Evolutionary conservation across 2,329 filamentous ascomycete species (phyloP).

Genomic region (Tothia fuscella): DNA sequence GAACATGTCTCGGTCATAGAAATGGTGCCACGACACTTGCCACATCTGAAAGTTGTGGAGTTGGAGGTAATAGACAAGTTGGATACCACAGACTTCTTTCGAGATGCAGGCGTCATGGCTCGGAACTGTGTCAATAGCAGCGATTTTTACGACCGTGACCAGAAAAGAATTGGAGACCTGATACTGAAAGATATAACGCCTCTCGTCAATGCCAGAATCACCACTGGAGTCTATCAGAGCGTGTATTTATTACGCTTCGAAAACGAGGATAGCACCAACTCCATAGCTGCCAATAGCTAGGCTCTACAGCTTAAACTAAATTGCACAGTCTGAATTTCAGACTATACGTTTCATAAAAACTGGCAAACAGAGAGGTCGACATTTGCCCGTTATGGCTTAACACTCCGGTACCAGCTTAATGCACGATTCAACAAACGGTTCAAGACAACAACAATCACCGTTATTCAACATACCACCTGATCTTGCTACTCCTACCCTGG

Average conservation of each 20-base stretch:
- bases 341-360: no score
- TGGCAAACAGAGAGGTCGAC: no score
- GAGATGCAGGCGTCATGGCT: neutral
- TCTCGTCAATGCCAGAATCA: neutral
- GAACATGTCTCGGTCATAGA: slow-evolving; percentile 1
- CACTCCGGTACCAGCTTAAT: no score
- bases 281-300: no score
- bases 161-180: neutral
- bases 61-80: neutral
- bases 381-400: no score
- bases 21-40: slow-evolving; percentile 2
- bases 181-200: neutral
- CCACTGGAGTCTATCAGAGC: slow-evolving; percentile 1
- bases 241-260: slow-evolving; percentile 1
- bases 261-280: no score
- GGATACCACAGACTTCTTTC: neutral
- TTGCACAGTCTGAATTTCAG: no score
- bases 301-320: no score
- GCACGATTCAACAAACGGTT: no score
- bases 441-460: no score
- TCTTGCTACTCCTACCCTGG: no score
- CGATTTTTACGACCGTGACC: neutral
- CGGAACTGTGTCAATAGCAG: slow-evolving; percentile 1
- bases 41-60: neutral
- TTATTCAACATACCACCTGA: no score